Percentiles rank a stretch among this genome's conserved stretches.
Conservation (phyloP, 768 basidiomycete species). For the Mycena venus region DNA sequence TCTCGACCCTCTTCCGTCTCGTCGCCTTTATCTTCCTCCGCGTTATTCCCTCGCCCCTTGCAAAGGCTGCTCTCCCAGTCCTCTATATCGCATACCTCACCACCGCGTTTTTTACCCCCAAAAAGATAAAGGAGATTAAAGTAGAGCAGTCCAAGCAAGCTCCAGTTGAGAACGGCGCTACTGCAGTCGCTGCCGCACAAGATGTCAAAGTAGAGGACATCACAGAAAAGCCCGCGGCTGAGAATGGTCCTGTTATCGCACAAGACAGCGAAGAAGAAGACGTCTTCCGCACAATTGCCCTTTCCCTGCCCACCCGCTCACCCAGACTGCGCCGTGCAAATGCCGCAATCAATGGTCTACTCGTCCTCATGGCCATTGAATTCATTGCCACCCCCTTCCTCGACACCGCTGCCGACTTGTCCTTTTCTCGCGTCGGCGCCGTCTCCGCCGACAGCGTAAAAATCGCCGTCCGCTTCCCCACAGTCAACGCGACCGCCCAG, state of each 20-base stretch:
- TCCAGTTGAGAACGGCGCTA: background rate
- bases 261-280: constrained; percentile 10
- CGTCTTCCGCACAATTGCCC: constrained; percentile 39
- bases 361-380: constrained; percentile 50
- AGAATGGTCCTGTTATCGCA: background rate
- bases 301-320: constrained; percentile 48
- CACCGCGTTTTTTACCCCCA: constrained; percentile 60
- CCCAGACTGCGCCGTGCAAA: constrained; percentile 27
- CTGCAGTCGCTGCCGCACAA: background rate
- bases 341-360: constrained; percentile 27
- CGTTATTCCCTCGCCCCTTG: constrained; percentile 41
- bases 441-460: constrained; percentile 75
- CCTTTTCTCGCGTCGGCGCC: constrained; percentile 79
- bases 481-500: constrained; percentile 48
- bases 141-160: background rate
- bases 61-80: constrained; percentile 49
- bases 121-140: background rate
- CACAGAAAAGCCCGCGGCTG: background rate
- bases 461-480: constrained; percentile 73
- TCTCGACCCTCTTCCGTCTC: constrained; percentile 57
- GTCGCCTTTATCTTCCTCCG: constrained; percentile 63
- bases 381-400: constrained; percentile 67
- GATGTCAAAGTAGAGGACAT: background rate
- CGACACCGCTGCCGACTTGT: constrained; percentile 66
- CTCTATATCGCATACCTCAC: constrained; percentile 62